Base-by-base conservation (phyloP, 352 stramenopile species). In the Globisporangium alternatum region DNA sequence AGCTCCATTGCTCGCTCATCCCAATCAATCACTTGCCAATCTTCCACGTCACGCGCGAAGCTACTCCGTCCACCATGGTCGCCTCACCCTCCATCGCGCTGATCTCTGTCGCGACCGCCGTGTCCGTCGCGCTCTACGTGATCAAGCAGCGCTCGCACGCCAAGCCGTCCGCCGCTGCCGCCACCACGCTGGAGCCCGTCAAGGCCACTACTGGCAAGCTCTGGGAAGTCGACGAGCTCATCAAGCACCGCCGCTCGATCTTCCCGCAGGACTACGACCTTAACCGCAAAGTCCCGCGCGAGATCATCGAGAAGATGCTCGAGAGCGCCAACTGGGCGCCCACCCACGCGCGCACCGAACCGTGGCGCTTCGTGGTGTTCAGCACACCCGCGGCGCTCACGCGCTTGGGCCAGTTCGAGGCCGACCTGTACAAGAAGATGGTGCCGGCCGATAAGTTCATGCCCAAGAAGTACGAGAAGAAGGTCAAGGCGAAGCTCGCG, bases 321-420 rank as follows among this genome's bases (percentile, higher is more conserved):
- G 70, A 80, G 47, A 76, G 71, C 49, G 83, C 86, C 55, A 93
- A 95, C 69, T 95, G 86, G 86, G 86, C 86, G 17, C 86, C 86
- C 37, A 95, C 83, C 1, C 83, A 95, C 62, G 78, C 70, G 56
- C 79, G 77, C 56, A 93, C 86, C 5, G 86, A 95, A 71, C 86
- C 86, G 37, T 95, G 86, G 86, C 83, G 83, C 51, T 95, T 93
- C 51, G 65, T 90, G 17, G 75, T 95, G 19, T 95, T 93, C 64
- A 72, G 68, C 37, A 62, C 76, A 5, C 65, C 68, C 2, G 83
- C 90, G 22, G 78, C 77, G 41, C 76, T 81, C 5, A 71, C 72
- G 35, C 71, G 76, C 28, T 63, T 95, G 5, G 83, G 83, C 25
- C 68, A 90, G 59, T 67, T 91, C 25, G 72, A 91, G 51, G 81